Conservation (phyloP, 768 basidiomycete species). For the Strobilomyces confusus region DNA sequence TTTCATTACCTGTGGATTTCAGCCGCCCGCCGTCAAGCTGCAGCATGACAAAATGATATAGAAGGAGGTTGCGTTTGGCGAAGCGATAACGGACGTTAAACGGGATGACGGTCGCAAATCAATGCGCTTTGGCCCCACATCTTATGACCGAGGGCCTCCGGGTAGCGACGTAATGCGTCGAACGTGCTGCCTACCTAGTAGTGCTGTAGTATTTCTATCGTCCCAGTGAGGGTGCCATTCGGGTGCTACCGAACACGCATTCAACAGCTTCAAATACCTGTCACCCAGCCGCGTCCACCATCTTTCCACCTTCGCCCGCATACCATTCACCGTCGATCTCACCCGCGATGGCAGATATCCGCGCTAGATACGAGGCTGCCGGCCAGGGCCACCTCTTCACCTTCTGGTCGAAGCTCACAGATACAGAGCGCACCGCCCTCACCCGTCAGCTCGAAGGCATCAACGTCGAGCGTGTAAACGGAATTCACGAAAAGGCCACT, state of each 20-base stretch:
- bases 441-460: constrained; percentile 70
- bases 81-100: not conserved
- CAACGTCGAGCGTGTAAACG: constrained; percentile 89
- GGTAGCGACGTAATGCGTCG: not conserved
- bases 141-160: not conserved
- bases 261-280: constrained; percentile 12
- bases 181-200: not conserved
- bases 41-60: not conserved
- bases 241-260: constrained; percentile 20
- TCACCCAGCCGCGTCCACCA: not conserved
- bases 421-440: constrained; percentile 60
- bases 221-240: constrained; percentile 4
- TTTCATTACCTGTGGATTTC: too few relatives aligned
- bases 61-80: too few relatives aligned
- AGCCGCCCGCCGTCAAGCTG: not conserved
- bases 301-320: not conserved
- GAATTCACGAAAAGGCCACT: constrained; percentile 77
- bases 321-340: not conserved
- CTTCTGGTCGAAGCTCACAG: constrained; percentile 75
- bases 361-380: constrained; percentile 67
- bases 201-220: constrained; percentile 3
- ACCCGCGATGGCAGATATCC: constrained; percentile 53
- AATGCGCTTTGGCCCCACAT: not conserved
- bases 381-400: constrained; percentile 87
- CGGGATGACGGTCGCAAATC: not conserved